Evolutionary conservation across 495 filamentous ascomycete genomes (phyloP), one percentile per base, ranked within the genome.

Genomic region (Aspergillus ellipticus): DNA sequence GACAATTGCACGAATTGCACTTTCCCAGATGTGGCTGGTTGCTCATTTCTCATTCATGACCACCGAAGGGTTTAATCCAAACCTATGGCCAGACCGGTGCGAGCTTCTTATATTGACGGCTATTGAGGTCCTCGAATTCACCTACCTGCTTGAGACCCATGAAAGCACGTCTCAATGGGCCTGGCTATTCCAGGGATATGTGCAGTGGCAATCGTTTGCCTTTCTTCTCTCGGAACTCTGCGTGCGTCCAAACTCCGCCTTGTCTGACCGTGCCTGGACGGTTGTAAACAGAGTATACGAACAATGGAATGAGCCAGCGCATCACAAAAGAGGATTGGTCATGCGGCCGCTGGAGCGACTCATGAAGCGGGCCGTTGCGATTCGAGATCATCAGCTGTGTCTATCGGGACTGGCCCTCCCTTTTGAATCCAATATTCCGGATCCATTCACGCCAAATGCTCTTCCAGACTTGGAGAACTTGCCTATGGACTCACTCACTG

Each of bases 141-240:
- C 75, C 21, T 67, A 81, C 37, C 64, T 83, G 6, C 70, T 89
- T 6, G 83, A 85, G 63, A 78, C 75, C 4, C 82, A 87, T 56
- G 66, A 74, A 6, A 71, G 77, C 7, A 81, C 79, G 4, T 79
- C 77, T 52, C 79, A 84, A 49, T 92, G 85, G 82, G 78, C 82
- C 20, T 93, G 89, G 89, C 76, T 91, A 15, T 91, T 89, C 70
- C 79, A 84, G 64, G 89, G 84, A 0, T 90, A 90, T 63, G 82
- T 82, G 9, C 87, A 90, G 56, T 89, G 86, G 84, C 87, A 91
- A 53, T 86, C 89, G 10, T 75, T 90, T 8, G 85, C 83, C 1
- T 88, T 86, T 54, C 73, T 66, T 16, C 68, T 93, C 13, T 76
- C 85, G 2, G 90, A 93, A 57, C 77, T 90, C 3, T 83, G 82